Conservation (phyloP, 257 asterid species). For the Solanum sejunctum region DNA sequence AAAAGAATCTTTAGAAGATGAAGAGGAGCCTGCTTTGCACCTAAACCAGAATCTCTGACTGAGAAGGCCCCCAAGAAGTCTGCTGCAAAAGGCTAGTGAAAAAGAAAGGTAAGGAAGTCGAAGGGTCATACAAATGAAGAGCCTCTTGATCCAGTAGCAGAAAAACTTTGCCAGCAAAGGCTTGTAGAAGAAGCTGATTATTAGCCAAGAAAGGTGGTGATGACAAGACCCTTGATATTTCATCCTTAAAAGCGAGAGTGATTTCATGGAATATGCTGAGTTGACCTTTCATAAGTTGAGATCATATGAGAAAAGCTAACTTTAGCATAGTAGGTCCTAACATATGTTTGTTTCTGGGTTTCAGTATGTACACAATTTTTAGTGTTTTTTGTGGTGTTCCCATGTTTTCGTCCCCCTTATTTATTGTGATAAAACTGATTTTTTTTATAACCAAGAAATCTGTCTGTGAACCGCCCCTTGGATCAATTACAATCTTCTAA, state of each 20-base stretch:
- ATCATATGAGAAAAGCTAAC: conserved; percentile 86
- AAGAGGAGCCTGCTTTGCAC: conserved; percentile 65
- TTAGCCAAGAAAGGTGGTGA: conserved; percentile 59
- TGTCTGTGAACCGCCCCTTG: no score
- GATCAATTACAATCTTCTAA: no score
- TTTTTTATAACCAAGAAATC: no score
- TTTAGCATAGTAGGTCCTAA: background rate
- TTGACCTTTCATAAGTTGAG: conserved; percentile 68
- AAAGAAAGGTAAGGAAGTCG: conserved; percentile 52
- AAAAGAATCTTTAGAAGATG: conserved; percentile 97
- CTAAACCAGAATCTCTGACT: conserved; percentile 42
- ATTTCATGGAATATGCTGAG: conserved; percentile 78
- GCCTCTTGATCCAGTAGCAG: conserved; percentile 74
- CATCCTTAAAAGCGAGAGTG: conserved; percentile 74
- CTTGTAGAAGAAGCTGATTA: conserved; percentile 96
- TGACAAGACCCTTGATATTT: conserved; percentile 68
- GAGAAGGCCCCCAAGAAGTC: conserved; percentile 58
- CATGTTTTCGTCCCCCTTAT: background rate
- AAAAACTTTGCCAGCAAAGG: conserved; percentile 93
- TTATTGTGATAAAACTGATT: background rate
- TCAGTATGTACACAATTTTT: background rate
- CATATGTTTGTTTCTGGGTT: background rate
- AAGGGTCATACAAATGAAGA: conserved; percentile 24
- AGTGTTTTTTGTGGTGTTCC: background rate
- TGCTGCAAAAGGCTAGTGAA: conserved; percentile 42